Conservation (phyloP, 345 rosid genomes). For the Aegle marmelos region DNA sequence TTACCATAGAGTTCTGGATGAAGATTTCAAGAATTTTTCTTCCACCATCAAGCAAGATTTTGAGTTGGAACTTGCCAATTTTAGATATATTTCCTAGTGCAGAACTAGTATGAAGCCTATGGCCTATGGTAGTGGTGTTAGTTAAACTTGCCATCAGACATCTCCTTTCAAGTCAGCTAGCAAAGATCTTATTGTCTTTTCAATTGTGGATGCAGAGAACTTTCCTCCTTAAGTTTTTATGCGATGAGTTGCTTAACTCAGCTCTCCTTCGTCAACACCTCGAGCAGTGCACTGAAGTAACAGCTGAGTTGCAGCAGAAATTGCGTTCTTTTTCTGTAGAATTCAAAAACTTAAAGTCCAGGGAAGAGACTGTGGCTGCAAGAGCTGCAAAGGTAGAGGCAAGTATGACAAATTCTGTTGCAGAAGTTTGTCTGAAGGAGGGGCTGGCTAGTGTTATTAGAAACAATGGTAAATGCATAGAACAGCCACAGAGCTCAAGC, state of each 20-base stretch:
- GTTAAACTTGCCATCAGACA: constrained; percentile 2
- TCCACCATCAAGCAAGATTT: background rate
- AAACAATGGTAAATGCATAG: constrained; percentile 19
- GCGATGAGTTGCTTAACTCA: constrained; percentile 88
- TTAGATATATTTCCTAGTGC: background rate
- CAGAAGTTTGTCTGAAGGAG: constrained; percentile 36
- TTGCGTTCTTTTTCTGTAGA: constrained; percentile 65
- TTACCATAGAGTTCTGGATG: no score
- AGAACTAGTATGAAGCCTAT: background rate
- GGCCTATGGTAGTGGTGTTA: background rate
- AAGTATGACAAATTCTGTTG: constrained; percentile 32
- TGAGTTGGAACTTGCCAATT: background rate
- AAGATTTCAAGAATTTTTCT: background rate
- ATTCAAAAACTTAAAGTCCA: constrained; percentile 65
- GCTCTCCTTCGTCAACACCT: constrained; percentile 84
- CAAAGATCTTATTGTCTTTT: background rate
- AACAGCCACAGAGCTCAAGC: constrained; percentile 19
- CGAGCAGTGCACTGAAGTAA: constrained; percentile 77
- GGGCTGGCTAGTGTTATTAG: constrained; percentile 25
- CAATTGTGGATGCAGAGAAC: constrained; percentile 63
- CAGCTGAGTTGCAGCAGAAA: constrained; percentile 81
- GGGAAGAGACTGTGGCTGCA: constrained; percentile 58
- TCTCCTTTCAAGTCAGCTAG: constrained; percentile 10
- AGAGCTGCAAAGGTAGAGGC: constrained; percentile 57
- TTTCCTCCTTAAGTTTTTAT: constrained; percentile 72